phyloP scores from a whole-genome alignment of 495 filamentous ascomycete species.

The Aspergillus avenaceus region DNA sequence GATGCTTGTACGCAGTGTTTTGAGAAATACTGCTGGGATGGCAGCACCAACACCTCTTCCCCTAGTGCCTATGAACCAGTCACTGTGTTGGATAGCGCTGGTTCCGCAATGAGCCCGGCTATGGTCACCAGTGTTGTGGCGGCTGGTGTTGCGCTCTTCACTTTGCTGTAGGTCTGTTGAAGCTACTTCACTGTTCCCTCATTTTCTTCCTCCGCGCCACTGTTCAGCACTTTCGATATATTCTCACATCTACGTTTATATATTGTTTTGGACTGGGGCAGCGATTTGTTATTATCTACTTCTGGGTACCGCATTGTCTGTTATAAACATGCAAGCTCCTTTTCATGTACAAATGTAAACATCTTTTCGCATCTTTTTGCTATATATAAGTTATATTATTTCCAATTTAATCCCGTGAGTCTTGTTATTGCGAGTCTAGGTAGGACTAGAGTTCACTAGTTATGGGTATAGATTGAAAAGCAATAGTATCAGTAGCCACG shows the following conservation, averaged over 20 bases:
- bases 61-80: constrained; percentile 29
- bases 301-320: too few relatives aligned
- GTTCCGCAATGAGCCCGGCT: constrained; percentile 11
- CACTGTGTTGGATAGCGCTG: constrained; percentile 16
- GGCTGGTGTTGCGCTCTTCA: constrained; percentile 21
- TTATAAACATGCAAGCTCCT: too few relatives aligned
- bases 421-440: too few relatives aligned
- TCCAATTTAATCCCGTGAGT: too few relatives aligned
- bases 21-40: constrained; percentile 71
- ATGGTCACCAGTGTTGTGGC: constrained; percentile 19
- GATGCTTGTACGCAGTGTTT: constrained; percentile 72
- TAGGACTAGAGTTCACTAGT: too few relatives aligned
- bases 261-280: too few relatives aligned
- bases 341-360: too few relatives aligned
- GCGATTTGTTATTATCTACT: too few relatives aligned
- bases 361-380: too few relatives aligned
- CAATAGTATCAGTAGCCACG: too few relatives aligned
- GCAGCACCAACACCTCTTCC: constrained; percentile 26
- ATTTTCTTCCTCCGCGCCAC: background rate
- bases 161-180: constrained; percentile 17
- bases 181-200: background rate
- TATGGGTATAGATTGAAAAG: too few relatives aligned
- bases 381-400: too few relatives aligned
- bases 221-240: background rate
- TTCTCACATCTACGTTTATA: background rate